Evolutionary conservation across 176 grass and related monocot species (phyloP), one percentile per base, ranked within the genome.

Genomic region (Raddia distichophylla): DNA sequence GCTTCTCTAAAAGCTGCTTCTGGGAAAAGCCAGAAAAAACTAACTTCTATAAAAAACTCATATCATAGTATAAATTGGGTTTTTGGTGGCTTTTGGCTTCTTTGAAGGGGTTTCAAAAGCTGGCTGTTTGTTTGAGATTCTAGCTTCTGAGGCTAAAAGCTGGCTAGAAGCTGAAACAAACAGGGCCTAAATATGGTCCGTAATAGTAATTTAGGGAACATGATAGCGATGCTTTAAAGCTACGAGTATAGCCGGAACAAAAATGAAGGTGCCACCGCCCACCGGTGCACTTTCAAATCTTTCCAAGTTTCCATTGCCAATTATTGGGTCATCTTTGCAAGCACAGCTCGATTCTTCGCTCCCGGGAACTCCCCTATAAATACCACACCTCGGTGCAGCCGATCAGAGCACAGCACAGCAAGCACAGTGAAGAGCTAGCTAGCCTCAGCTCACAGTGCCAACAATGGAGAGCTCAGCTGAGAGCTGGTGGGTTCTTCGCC

Each of bases 401-500:
- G 60, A 83, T 58, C 69, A 33, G 34, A 80, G 12, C 73, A 78
- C 60, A 22, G 8, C 86, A 16, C 5, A 47, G 5, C 61, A 55
- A 6, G 5, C 47, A 19, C 60, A 50, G 27, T 27, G 27, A 27
- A 27, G 27, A 27, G 27, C 27, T 27, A 27, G 27, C 27, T 27
- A 27, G 34, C 49, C 34, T 56, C 55, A 50, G 17, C 58, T 65
- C 17, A 59, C 49, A 45, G 48, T 19, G 33, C 35, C 32, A 44
- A 94, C 32, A 44, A 94, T 94, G 93, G 84, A 92, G 64, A 90
- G 32, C 67, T 79, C 90, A 53, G 80, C 61, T 13, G 72, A 92
- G 71, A 90, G 82, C 82, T 92, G 89, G 87, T 92, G 89, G 87
- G 50, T 90, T 71, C 79, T 92, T 22, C 87, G 86, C 56, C 65